Conservation (phyloP, 805 yeast species). For the Yarrowia sp. region DNA sequence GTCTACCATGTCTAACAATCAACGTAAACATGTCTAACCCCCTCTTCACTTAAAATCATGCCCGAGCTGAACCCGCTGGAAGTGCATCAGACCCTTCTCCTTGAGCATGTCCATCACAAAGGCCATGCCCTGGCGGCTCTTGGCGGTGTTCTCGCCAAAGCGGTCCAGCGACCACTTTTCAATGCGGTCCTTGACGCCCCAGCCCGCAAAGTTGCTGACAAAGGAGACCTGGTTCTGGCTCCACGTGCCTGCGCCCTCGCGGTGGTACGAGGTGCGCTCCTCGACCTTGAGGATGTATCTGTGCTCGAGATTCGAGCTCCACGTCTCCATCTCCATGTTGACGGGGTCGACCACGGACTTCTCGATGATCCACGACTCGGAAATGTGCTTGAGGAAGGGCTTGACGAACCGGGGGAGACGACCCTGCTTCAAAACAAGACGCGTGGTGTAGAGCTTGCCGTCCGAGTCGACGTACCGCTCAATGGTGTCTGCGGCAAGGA, state of each 20-base stretch:
- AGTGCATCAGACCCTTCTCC: slow-evolving; percentile 30
- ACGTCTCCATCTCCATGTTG: slow-evolving; percentile 55
- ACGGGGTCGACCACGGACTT: slow-evolving; percentile 68
- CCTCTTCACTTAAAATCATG: not conserved
- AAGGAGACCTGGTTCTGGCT: slow-evolving; percentile 59
- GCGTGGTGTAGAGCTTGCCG: slow-evolving; percentile 68
- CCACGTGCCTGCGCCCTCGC: slow-evolving; percentile 26
- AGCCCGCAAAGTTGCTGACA: slow-evolving; percentile 60
- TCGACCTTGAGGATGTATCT: slow-evolving; percentile 72
- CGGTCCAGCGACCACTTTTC: slow-evolving; percentile 77
- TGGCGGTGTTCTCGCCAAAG: slow-evolving; percentile 64
- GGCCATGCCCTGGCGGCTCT: slow-evolving; percentile 68
- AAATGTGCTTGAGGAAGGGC: slow-evolving; percentile 67
- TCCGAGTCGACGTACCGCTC: slow-evolving; percentile 55
- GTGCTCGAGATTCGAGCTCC: slow-evolving; percentile 83
- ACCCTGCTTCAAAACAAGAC: slow-evolving; percentile 75
- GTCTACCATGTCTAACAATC: too few species aligned
- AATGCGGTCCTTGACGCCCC: slow-evolving; percentile 66
- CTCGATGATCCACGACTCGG: slow-evolving; percentile 81
- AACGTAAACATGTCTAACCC: too few species aligned
- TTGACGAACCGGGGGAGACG: slow-evolving; percentile 75
- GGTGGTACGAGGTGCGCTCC: slow-evolving; percentile 61
- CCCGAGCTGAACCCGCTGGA: not conserved
- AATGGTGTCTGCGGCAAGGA: slow-evolving; percentile 76
- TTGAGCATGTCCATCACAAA: slow-evolving; percentile 67